Base-by-base conservation (phyloP, 768 basidiomycete genomes). In the Ramaria sp. region DNA sequence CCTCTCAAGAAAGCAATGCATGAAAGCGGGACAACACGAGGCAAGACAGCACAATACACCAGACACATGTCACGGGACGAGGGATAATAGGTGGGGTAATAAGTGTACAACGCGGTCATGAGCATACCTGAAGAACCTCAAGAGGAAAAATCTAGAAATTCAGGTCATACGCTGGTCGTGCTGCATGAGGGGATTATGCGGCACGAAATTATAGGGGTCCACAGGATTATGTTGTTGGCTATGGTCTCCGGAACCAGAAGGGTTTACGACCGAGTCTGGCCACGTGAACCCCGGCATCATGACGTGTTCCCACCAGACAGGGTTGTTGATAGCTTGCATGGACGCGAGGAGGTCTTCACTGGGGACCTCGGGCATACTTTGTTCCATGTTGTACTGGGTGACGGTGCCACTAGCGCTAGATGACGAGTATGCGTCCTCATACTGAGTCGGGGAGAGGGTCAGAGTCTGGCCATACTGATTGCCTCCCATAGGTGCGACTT, bases 251-350 rank as follows among this genome's bases (percentile, higher is more conserved):
- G 48, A 30, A 33, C 9, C n/a, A 17, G 15, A 17, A 11, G 48
- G 24, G 27, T 17, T 27, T 6, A 22, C 31, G 22, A 24, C 24
- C 17, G 48, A 22, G 2, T 37, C 46, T 6, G 57, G 53, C 53
- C 46, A 54, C 17, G 41, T 50, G 41, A 53, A 85, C 83, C 88
- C 88, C 38, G 88, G 88, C 84, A 90, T 86, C 86, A 89, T 85
- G 82, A 88, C 84, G 50, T 78, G 85, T 45, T 76, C 69, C 86
- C 85, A 88, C 78, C 82, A 90, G 7, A 71, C 75, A 2, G 82
- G 82, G 51, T 83, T 86, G 60, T 84, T 82, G 56, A 91, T 72
- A 30, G 81, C 81, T 51, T 81, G 77, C 82, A 90, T 84, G 19
- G 85, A 78, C 0, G 86, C 87, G 59, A 86, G 73, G 68, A 81